phyloP scores from a whole-genome alignment of 495 filamentous ascomycete species.

The Oidiodendron maius region DNA sequence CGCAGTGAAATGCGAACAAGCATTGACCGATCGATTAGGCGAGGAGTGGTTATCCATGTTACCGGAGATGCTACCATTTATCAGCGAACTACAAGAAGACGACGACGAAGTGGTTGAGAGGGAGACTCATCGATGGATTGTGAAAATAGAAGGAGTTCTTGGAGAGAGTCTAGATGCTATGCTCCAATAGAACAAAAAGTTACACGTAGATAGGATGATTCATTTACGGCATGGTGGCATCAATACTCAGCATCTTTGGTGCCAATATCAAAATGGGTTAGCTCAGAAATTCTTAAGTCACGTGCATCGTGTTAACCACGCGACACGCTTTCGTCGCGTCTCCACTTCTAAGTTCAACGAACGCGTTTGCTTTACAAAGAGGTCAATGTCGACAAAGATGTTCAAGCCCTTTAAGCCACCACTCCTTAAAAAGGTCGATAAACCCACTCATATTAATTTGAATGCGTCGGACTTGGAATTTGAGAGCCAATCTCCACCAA shows the following conservation, averaged over 20 bases:
- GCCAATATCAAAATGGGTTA: not conserved
- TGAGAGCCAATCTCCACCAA: constrained; percentile 6
- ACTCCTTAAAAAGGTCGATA: constrained; percentile 13
- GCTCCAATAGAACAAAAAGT: constrained; percentile 54
- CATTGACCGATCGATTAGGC: constrained; percentile 68
- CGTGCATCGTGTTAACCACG: not conserved
- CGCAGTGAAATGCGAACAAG: constrained; percentile 71
- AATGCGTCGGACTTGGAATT: constrained; percentile 9
- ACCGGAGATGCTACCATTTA: constrained; percentile 91
- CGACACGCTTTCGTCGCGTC: not conserved
- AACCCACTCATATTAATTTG: constrained; percentile 10
- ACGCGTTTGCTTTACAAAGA: not conserved
- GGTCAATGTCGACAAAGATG: constrained; percentile 8
- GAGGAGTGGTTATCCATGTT: constrained; percentile 89
- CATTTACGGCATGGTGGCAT: no score
- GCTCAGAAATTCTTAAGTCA: not conserved
- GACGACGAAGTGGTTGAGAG: constrained; percentile 88
- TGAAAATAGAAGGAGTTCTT: constrained; percentile 76
- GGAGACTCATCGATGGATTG: constrained; percentile 82
- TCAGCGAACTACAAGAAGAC: constrained; percentile 92
- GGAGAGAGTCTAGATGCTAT: constrained; percentile 86
- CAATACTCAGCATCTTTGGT: no score
- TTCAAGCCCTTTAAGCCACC: constrained; percentile 25
- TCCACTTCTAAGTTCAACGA: not conserved
- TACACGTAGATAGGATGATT: no score